Evolutionary conservation across 2,329 filamentous ascomycete species (phyloP).

Genomic region (Hypoxylon rubiginosum): DNA sequence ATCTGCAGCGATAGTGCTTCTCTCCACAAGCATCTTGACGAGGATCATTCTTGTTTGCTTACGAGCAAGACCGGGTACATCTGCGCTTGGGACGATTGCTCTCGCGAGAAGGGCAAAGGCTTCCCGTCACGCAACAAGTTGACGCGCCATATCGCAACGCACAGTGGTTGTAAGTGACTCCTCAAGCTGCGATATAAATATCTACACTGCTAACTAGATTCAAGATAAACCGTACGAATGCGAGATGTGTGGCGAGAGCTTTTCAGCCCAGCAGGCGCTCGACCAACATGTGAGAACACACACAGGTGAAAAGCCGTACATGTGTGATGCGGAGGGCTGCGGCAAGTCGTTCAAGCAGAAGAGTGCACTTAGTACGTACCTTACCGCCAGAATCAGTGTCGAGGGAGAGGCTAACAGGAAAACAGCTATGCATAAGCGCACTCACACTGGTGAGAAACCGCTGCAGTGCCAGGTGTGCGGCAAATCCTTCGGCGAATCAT

Average conservation of each 20-base stretch:
- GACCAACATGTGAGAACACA: constrained; percentile 77
- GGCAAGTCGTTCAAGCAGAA: constrained; percentile 74
- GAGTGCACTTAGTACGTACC: constrained; percentile 71
- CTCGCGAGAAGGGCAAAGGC: constrained; percentile 44
- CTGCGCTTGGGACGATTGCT: constrained; percentile 51
- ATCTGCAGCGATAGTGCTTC: constrained; percentile 42
- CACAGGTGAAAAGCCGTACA: constrained; percentile 74
- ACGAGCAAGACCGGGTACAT: constrained; percentile 48
- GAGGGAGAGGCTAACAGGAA: constrained; percentile 23
- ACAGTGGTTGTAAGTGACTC: constrained; percentile 49
- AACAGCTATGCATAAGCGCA: constrained; percentile 76
- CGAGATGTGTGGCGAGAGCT: constrained; percentile 66
- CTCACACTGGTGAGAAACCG: constrained; percentile 75
- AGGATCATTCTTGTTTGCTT: constrained; percentile 44
- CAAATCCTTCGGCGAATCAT: constrained; percentile 73
- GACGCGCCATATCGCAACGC: constrained; percentile 51
- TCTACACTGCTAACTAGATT: constrained; percentile 39
- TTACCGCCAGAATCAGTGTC: background rate
- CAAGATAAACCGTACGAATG: constrained; percentile 71
- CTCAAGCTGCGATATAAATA: background rate
- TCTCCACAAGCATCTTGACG: constrained; percentile 48
- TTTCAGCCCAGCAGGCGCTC: constrained; percentile 77
- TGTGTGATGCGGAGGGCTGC: constrained; percentile 66
- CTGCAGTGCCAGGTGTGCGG: constrained; percentile 70
- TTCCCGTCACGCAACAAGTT: constrained; percentile 53